These are phyloP conservation scores for Helenozyma baotianmanensis DNA, from an alignment of 805 yeast species.

Conservation along the genomic window DNA sequence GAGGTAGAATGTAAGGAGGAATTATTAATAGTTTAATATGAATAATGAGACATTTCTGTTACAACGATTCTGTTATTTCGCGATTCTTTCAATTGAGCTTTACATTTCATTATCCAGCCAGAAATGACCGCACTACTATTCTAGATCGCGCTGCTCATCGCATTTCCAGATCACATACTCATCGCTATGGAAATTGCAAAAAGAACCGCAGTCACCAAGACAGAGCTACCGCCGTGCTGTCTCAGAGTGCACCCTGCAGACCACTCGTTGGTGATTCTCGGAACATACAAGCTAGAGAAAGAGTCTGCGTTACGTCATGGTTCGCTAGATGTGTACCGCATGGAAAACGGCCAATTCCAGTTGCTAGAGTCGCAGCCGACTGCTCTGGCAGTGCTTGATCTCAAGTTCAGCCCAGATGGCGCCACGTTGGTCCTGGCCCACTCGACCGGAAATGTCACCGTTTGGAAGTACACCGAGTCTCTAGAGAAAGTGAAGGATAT, in stretches of 20 bases:
- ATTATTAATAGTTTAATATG: too few relatives aligned
- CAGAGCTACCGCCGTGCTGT: slow-evolving; percentile 81
- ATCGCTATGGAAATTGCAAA: slow-evolving; percentile 9
- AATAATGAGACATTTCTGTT: too few relatives aligned
- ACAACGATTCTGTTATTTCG: too few relatives aligned
- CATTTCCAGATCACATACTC: too few relatives aligned
- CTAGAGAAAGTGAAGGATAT: slow-evolving; percentile 15
- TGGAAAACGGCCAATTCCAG: slow-evolving; percentile 12
- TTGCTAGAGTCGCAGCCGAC: slow-evolving; percentile 25
- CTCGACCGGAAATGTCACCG: slow-evolving; percentile 67
- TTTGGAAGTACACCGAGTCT: slow-evolving; percentile 48
- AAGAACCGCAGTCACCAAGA: slow-evolving; percentile 20
- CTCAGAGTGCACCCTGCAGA: slow-evolving; percentile 55
- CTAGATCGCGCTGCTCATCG: too few relatives aligned
- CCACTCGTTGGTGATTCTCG: slow-evolving; percentile 50
- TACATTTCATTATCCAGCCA: too few relatives aligned
- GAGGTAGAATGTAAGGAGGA: too few relatives aligned
- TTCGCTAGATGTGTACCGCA: slow-evolving; percentile 41
- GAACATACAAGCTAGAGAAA: slow-evolving; percentile 72
- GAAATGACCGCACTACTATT: too few relatives aligned
- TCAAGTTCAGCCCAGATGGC: slow-evolving; percentile 61
- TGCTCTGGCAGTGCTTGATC: slow-evolving; percentile 68
- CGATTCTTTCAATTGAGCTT: too few relatives aligned
- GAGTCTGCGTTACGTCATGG: slow-evolving; percentile 62
- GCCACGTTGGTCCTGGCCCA: slow-evolving; percentile 58